Evolutionary conservation across 1,284 basidiomycete genomes (phyloP).

Genomic region (Coriolopsis trogii): DNA sequence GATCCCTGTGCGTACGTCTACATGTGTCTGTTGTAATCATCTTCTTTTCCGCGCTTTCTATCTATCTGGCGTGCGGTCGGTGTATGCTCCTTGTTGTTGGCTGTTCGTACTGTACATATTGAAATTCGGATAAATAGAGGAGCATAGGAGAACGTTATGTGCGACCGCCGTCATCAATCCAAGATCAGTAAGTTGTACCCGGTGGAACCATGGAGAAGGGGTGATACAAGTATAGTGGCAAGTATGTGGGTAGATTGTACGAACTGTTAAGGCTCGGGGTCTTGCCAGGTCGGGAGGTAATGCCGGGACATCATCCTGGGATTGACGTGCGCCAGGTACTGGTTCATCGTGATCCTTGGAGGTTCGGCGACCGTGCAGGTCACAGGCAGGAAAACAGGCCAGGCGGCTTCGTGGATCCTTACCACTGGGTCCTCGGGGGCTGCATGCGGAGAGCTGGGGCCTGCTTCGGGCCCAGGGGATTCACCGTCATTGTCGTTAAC

Average conservation of each 20-base stretch:
- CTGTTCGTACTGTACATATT: constrained; percentile 21
- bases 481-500: too few relatives aligned
- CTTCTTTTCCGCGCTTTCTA: constrained; percentile 10
- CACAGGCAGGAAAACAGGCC: constrained; percentile 5
- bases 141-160: not conserved
- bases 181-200: not conserved
- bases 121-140: constrained; percentile 16
- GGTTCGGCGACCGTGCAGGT: constrained; percentile 1
- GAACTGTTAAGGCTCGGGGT: too few relatives aligned
- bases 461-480: too few relatives aligned
- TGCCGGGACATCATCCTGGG: not conserved
- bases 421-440: not conserved
- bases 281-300: too few relatives aligned
- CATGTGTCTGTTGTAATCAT: constrained; percentile 31
- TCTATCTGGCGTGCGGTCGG: constrained; percentile 3
- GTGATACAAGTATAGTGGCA: too few relatives aligned
- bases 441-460: too few relatives aligned
- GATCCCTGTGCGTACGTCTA: constrained; percentile 30
- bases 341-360: not conserved
- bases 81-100: constrained; percentile 22
- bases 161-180: too few relatives aligned
- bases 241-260: too few relatives aligned
- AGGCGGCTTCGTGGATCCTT: not conserved
- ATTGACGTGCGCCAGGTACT: constrained; percentile 7
- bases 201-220: too few relatives aligned